Conservation (phyloP, 495 filamentous ascomycete genomes). For the Eremomyces bilateralis region DNA sequence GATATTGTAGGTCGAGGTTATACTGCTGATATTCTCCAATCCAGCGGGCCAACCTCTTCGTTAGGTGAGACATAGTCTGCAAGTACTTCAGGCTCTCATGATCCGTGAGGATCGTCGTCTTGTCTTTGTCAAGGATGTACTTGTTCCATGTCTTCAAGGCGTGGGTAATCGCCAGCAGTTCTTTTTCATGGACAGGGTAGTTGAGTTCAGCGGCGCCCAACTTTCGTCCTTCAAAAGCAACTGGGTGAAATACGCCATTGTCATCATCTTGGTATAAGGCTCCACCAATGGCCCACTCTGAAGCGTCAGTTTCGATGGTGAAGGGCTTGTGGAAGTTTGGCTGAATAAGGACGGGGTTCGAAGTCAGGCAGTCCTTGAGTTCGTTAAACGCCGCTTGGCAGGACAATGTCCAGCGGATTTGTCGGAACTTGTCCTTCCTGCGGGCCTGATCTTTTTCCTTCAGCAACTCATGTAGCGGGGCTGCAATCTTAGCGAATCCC, state of each 20-base stretch:
- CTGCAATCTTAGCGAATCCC: conserved; percentile 3
- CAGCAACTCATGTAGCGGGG: conserved; percentile 5
- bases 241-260: conserved; percentile 4
- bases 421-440: background rate
- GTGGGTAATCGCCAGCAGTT: conserved; percentile 13
- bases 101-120: conserved; percentile 7
- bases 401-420: background rate
- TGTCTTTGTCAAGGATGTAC: conserved; percentile 6
- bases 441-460: background rate
- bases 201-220: conserved; percentile 8
- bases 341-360: background rate
- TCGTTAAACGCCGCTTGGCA: background rate
- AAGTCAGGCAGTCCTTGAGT: background rate
- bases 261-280: conserved; percentile 5
- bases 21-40: conserved; percentile 2
- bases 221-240: conserved; percentile 12
- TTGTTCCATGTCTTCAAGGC: conserved; percentile 9
- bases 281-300: conserved; percentile 7
- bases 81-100: conserved; percentile 8
- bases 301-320: conserved; percentile 14
- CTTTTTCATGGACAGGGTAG: conserved; percentile 12
- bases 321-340: background rate
- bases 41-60: conserved; percentile 7
- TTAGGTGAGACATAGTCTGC: conserved; percentile 4
- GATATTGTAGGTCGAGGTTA: conserved; percentile 10